A percentile compares a stretch with the other conserved stretches of the same genome.
These are phyloP conservation scores for Flaveria bidentis DNA, from an alignment of 129 eudicot species.

Conservation along the genomic window DNA sequence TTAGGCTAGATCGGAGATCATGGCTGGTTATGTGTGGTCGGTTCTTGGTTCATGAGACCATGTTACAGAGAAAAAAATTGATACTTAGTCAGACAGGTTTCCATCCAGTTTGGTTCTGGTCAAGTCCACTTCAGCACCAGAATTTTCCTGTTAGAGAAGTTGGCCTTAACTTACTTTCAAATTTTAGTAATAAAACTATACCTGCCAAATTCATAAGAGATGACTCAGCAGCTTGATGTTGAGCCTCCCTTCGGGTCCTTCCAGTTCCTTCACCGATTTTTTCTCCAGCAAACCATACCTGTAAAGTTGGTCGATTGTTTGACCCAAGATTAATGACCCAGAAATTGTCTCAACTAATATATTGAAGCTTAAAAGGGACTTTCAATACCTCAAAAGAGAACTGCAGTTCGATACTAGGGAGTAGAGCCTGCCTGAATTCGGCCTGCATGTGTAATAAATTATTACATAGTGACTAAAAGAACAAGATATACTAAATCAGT, in stretches of 20 bases:
- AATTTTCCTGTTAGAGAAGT: neutral
- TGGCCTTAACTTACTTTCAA: neutral
- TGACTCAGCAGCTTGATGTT: conserved; percentile 74
- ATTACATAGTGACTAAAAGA: neutral
- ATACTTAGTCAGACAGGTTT: neutral
- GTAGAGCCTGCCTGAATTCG: conserved; percentile 66
- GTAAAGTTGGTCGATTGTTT: conserved; percentile 22
- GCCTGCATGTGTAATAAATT: conserved; percentile 44
- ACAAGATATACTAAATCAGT: neutral
- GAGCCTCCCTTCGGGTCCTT: conserved; percentile 89
- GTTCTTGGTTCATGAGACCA: neutral
- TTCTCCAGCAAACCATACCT: conserved; percentile 94
- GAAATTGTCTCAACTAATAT: conserved; percentile 10
- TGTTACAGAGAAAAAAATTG: neutral
- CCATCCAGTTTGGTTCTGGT: neutral
- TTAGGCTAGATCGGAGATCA: neutral
- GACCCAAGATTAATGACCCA: neutral
- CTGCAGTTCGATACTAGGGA: conserved; percentile 56
- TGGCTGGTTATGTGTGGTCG: neutral
- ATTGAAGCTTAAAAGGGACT: neutral
- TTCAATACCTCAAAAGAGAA: conserved; percentile 66
- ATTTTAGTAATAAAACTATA: conserved; percentile 19
- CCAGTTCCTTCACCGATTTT: conserved; percentile 81
- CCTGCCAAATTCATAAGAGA: conserved; percentile 88
- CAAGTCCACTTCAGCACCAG: neutral